phyloP scores from a whole-genome alignment of 129 eudicot species.

The Rutidosis leptorrhynchoides region DNA sequence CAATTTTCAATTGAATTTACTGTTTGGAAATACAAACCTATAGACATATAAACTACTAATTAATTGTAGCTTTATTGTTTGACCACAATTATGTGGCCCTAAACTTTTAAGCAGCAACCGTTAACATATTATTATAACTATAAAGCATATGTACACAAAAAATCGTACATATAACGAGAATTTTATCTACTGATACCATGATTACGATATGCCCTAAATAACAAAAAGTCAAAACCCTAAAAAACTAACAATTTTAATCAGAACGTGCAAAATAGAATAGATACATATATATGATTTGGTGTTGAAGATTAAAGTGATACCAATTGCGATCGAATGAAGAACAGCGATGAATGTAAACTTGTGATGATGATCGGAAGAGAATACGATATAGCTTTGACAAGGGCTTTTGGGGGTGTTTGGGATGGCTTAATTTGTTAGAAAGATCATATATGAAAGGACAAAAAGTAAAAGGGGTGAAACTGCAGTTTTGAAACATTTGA shows the following conservation, averaged over 20 bases:
- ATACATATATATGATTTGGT: neutral
- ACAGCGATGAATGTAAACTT: constrained; percentile 1
- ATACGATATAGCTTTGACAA: constrained; percentile 11
- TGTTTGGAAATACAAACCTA: neutral
- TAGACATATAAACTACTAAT: neutral
- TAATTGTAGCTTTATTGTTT: neutral
- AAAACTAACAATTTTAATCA: neutral
- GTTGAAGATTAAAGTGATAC: constrained; percentile 15
- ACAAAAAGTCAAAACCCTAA: constrained; percentile 21
- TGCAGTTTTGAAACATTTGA: neutral
- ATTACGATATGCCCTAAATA: constrained; percentile 20
- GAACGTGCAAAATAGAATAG: neutral
- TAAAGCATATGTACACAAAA: neutral
- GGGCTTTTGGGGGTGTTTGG: no score
- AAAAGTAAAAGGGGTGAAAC: neutral
- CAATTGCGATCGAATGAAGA: constrained; percentile 10
- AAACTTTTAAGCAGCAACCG: neutral
- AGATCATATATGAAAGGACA: neutral
- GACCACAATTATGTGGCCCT: neutral
- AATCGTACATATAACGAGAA: neutral
- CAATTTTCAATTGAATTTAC: neutral
- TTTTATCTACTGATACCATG: constrained; percentile 15
- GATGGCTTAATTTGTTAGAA: neutral
- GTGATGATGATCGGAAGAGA: constrained; percentile 18
- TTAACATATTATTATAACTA: neutral